These are phyloP conservation scores for Krasilnikovozyma curviuscula DNA, from an alignment of 768 basidiomycete species.

Conservation along the genomic window DNA sequence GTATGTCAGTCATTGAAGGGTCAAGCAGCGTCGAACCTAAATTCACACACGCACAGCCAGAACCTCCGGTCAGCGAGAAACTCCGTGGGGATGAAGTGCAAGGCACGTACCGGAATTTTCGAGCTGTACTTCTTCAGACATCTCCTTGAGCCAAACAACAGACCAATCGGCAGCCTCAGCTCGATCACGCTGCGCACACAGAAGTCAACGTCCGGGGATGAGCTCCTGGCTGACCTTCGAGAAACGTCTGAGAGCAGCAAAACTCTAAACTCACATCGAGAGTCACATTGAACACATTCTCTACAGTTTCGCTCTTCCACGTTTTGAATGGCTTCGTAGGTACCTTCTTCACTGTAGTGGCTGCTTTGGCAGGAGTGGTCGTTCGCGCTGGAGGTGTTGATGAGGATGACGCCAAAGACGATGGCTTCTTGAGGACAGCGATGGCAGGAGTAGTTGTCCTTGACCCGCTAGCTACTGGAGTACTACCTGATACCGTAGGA, in stretches of 20 bases:
- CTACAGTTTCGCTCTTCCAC: conserved; percentile 61
- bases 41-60: not conserved
- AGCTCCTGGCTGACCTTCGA: not conserved
- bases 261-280: conserved; percentile 41
- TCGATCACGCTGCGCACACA: not conserved
- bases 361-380: conserved; percentile 17
- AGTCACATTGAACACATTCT: conserved; percentile 53
- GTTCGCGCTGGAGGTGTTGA: no score
- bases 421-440: not conserved
- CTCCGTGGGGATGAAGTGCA: not conserved
- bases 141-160: conserved; percentile 61
- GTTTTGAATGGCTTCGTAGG: conserved; percentile 30
- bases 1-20: conserved; percentile 47
- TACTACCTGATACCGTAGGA: no score
- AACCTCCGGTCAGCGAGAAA: not conserved
- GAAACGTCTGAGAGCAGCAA: not conserved
- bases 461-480: no score
- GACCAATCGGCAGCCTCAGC: conserved; percentile 32
- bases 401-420: no score
- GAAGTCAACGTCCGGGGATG: not conserved
- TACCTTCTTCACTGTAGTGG: conserved; percentile 29
- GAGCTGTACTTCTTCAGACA: conserved; percentile 41
- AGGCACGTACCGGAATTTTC: conserved; percentile 10
- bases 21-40: not conserved
- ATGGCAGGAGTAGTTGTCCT: not conserved